Evolutionary conservation across 768 basidiomycete genomes (phyloP), one percentile per base, ranked within the genome.

Genomic region (Gymnopilus dilepis): DNA sequence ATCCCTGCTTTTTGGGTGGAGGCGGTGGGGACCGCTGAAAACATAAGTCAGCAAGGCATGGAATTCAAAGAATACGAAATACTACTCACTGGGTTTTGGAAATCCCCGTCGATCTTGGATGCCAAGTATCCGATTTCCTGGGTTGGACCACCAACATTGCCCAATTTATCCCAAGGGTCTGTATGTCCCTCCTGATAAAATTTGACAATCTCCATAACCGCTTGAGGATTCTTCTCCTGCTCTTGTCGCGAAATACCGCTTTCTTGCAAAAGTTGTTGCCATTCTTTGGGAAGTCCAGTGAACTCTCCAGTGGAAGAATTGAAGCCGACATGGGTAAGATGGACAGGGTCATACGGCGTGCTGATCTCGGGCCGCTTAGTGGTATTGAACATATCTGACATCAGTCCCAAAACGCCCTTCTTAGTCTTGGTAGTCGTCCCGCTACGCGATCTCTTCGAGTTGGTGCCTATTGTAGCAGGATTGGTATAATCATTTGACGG

Each of bases 301-400:
- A 96, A 99, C 77, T 99, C 97, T 60, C 97, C 97, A 0, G 97
- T 99, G 59, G 94, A 97, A 6, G 94, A 93, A 76, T 99, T 98
- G 87, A 98, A 99, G 61, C 97, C 97, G 72, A 99, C 97, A 73
- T 99, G 97, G 2, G 97, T 99, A 70, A 99, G 90, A 79, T 99
- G 97, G 38, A 99, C 97, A 31, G 97, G 97, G 77, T 99, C 97
- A 74, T 97, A 99, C 0, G 97, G 97, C 0, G 95, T 96, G 73
- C 93, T 95, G 81, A 99, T 99, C 77, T 97, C 95, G 13, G 86
- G 87, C 12, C 90, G 86, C 76, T 92, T 94, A 38, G 84, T 83
- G 58, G 85, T 81, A 71, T 84, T 88, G 75, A 94, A 88, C 67
- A 82, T 77, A 56, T 80, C 80, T n/a, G 80, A 80, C 78, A 94